Conservation (phyloP, 2,329 filamentous ascomycete genomes). For the Colletotrichum sp. region DNA sequence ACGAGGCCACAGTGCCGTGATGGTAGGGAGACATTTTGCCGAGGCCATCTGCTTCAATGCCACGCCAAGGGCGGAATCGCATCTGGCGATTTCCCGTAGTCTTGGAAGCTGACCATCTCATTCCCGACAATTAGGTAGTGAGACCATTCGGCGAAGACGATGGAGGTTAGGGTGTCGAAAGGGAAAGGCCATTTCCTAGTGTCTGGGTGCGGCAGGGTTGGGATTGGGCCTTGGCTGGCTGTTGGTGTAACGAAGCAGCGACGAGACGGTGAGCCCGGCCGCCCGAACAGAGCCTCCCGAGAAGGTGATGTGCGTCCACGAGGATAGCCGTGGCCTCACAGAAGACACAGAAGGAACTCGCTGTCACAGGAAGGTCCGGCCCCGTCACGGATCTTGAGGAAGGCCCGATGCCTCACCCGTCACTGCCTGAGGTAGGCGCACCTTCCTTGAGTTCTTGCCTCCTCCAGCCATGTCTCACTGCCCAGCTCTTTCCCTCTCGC, state of each 20-base stretch:
- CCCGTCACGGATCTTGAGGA: not conserved
- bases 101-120: not conserved
- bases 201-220: not conserved
- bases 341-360: not conserved
- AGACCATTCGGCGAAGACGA: not conserved
- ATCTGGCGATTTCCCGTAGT: not conserved
- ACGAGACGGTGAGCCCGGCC: not conserved
- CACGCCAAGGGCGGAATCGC: not conserved
- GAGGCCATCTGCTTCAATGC: not conserved
- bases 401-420: not conserved
- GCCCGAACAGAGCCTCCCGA: not conserved
- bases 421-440: not conserved
- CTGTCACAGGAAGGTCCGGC: not conserved
- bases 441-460: not conserved
- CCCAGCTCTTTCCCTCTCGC: not conserved
- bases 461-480: not conserved
- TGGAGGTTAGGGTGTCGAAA: not conserved
- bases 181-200: not conserved
- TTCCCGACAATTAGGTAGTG: not conserved
- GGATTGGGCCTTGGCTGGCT: not conserved
- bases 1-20: constrained; percentile 7
- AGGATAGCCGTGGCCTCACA: not conserved
- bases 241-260: not conserved
- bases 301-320: not conserved
- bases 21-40: not conserved